These are phyloP conservation scores for Penstemon eatonii DNA, from an alignment of 257 asterid genomes.

Conservation along the genomic window DNA sequence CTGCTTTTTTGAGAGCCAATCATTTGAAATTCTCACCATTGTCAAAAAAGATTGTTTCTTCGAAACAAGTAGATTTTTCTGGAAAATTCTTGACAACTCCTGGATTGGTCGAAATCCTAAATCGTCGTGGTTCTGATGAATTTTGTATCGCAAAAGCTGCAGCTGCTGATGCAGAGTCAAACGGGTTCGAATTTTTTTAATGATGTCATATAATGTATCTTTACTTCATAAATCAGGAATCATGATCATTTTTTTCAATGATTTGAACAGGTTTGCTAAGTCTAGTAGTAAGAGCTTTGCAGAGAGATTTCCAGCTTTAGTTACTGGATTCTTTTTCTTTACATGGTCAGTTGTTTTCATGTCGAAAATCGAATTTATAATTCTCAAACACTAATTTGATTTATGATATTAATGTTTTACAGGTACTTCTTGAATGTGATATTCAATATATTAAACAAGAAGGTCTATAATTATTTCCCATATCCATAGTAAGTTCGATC, in stretches of 20 bases:
- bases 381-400: neutral
- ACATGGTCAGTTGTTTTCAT: slow-evolving; percentile 41
- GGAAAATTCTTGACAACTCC: slow-evolving; percentile 28
- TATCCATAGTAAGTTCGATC: slow-evolving; percentile 52
- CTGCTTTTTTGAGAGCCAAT: slow-evolving; percentile 24
- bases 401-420: slow-evolving; percentile 16
- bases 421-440: slow-evolving; percentile 66
- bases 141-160: slow-evolving; percentile 43
- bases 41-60: slow-evolving; percentile 11
- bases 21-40: slow-evolving; percentile 29
- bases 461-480: slow-evolving; percentile 66
- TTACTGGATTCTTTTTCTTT: slow-evolving; percentile 68
- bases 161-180: slow-evolving; percentile 49
- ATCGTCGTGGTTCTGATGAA: slow-evolving; percentile 26
- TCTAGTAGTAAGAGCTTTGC: slow-evolving; percentile 41
- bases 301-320: slow-evolving; percentile 60
- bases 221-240: neutral
- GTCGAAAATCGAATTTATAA: too few relatives aligned
- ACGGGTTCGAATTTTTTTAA: slow-evolving; percentile 32
- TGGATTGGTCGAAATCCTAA: slow-evolving; percentile 27
- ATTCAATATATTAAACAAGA: slow-evolving; percentile 66
- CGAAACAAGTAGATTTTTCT: slow-evolving; percentile 27
- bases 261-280: slow-evolving; percentile 35
- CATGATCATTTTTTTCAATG: neutral
- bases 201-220: slow-evolving; percentile 1